These are phyloP conservation scores for Tetragonia tetragonoides DNA, from an alignment of 148 eudicot genomes.

Conservation along the genomic window DNA sequence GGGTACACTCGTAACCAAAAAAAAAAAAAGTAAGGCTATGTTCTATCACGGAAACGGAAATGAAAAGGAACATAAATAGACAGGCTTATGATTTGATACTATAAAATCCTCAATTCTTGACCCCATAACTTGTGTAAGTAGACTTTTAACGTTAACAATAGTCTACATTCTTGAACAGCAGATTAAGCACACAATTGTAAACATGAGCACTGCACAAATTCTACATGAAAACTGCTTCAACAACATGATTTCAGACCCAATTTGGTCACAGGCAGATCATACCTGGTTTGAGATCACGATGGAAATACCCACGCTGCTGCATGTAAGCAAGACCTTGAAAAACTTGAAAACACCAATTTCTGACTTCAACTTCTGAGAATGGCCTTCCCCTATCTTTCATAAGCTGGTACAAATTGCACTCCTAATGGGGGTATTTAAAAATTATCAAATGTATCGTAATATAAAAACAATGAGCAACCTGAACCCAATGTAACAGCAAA, in stretches of 20 bases:
- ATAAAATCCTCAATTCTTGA: background rate
- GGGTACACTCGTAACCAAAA: background rate
- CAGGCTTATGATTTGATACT: background rate
- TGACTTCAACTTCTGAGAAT: slow-evolving; percentile 79
- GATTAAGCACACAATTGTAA: background rate
- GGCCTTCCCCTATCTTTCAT: slow-evolving; percentile 69
- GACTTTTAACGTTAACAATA: background rate
- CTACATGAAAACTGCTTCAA: background rate
- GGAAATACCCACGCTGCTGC: slow-evolving; percentile 95
- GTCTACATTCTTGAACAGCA: background rate
- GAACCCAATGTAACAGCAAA: background rate
- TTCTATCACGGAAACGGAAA: background rate
- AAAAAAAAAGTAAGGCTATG: background rate
- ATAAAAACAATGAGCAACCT: background rate
- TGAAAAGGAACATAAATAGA: background rate
- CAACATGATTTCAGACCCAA: background rate
- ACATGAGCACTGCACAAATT: background rate
- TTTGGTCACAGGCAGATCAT: background rate
- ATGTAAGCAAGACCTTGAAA: slow-evolving; percentile 96
- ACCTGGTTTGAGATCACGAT: slow-evolving; percentile 98
- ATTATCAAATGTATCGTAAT: background rate
- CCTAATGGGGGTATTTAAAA: slow-evolving; percentile 34
- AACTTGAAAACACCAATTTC: slow-evolving; percentile 92
- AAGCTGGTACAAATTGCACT: slow-evolving; percentile 79
- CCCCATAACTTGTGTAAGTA: background rate